These are phyloP conservation scores for Mollisia scopiformis DNA, from an alignment of 2,329 filamentous ascomycete species.

Conservation along the genomic window DNA sequence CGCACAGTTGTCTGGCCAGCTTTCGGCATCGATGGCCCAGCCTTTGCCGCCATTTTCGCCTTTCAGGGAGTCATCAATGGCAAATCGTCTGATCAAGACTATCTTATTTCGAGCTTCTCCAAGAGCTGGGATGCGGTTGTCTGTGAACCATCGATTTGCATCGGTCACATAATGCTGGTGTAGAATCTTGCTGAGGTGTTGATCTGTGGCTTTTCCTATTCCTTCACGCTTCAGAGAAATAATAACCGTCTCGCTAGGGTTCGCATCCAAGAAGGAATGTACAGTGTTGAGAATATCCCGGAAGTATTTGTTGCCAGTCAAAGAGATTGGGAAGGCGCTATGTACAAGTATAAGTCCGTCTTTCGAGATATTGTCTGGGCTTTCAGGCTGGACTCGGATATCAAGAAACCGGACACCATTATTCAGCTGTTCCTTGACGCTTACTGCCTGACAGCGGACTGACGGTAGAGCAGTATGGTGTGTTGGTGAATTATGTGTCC, in stretches of 20 bases:
- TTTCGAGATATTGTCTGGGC: constrained; percentile 57
- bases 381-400: constrained; percentile 74
- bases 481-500: constrained; percentile 93
- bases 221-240: constrained; percentile 93
- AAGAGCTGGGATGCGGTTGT: constrained; percentile 75
- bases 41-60: constrained; percentile 52
- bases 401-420: constrained; percentile 96
- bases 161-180: constrained; percentile 69
- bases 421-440: constrained; percentile 75
- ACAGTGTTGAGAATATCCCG: constrained; percentile 71
- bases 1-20: constrained; percentile 88
- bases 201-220: constrained; percentile 76
- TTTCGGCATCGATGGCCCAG: constrained; percentile 62
- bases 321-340: constrained; percentile 82
- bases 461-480: constrained; percentile 84
- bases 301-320: constrained; percentile 82
- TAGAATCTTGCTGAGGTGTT: constrained; percentile 75
- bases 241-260: constrained; percentile 82
- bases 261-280: constrained; percentile 73
- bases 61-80: constrained; percentile 58
- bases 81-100: constrained; percentile 82
- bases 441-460: constrained; percentile 88
- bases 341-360: constrained; percentile 84
- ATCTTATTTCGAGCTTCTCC: constrained; percentile 81
- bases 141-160: constrained; percentile 73